A percentile compares a stretch with the other conserved stretches of the same genome.
These are phyloP conservation scores for Senna tora DNA, from an alignment of 306 rosid species.

Conservation along the genomic window DNA sequence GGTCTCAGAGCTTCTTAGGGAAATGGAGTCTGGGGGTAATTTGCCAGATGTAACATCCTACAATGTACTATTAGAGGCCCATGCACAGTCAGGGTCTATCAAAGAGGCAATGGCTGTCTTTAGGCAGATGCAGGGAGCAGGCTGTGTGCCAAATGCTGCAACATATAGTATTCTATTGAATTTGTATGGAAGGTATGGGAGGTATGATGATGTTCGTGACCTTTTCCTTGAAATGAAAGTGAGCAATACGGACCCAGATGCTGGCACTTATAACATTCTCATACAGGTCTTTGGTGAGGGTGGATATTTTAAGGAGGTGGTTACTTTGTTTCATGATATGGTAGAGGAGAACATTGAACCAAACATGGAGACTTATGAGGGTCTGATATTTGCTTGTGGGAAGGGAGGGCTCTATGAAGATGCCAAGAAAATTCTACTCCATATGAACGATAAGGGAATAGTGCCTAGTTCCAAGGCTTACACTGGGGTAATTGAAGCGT, in stretches of 20 bases:
- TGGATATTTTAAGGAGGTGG: conserved; percentile 95
- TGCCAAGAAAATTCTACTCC: conserved; percentile 76
- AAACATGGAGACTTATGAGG: conserved; percentile 88
- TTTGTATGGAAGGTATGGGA: conserved; percentile 79
- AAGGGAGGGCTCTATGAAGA: conserved; percentile 90
- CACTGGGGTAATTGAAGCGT: conserved; percentile 84
- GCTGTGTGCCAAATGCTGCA: conserved; percentile 76
- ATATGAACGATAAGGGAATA: conserved; percentile 71
- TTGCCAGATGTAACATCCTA: conserved; percentile 85
- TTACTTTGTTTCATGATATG: conserved; percentile 96
- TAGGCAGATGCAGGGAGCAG: conserved; percentile 94
- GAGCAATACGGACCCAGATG: conserved; percentile 86
- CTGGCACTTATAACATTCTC: conserved; percentile 85
- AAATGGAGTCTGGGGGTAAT: conserved; percentile 87
- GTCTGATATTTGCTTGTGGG: conserved; percentile 90
- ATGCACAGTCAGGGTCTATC: conserved; percentile 68
- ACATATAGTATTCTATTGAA: conserved; percentile 82
- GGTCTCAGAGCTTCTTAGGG: conserved; percentile 82
- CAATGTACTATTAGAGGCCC: conserved; percentile 82
- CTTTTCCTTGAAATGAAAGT: conserved; percentile 97
- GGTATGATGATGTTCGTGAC: conserved; percentile 88
- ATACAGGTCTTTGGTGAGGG: conserved; percentile 97
- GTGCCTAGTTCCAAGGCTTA: conserved; percentile 85
- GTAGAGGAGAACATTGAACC: conserved; percentile 92
- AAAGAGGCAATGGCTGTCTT: conserved; percentile 79